phyloP scores from a whole-genome alignment of 2,329 filamentous ascomycete species.

The Tolypocladium ophioglossoides region DNA sequence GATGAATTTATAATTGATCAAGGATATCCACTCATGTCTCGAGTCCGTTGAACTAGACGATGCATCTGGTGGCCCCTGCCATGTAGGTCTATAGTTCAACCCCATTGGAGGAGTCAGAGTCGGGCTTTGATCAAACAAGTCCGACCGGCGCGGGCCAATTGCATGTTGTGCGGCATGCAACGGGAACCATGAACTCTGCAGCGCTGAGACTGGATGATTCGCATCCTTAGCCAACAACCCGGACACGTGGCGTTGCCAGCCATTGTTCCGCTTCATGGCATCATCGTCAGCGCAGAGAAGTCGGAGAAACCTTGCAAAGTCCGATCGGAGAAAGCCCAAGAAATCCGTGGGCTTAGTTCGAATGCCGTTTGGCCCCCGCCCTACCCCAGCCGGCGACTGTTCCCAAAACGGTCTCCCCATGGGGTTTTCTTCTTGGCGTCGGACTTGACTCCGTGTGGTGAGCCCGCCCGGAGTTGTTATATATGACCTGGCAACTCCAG shows the following conservation, averaged over 20 bases:
- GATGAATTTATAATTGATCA: not conserved
- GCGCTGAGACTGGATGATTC: no score
- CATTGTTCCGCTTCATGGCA: not conserved
- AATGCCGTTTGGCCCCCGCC: not conserved
- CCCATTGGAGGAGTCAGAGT: not conserved
- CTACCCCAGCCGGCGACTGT: not conserved
- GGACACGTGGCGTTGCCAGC: not conserved
- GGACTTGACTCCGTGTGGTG: not conserved
- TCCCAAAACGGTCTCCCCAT: not conserved
- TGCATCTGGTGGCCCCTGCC: not conserved
- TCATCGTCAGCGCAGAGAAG: not conserved
- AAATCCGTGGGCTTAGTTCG: not conserved
- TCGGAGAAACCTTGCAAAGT: slow-evolving; percentile 2
- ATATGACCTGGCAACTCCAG: not conserved
- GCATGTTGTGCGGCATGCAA: not conserved
- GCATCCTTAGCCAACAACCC: not conserved
- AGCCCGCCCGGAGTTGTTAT: not conserved
- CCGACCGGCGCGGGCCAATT: not conserved
- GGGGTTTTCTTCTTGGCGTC: not conserved
- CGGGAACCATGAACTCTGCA: not conserved
- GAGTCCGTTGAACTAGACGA: not conserved
- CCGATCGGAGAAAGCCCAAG: not conserved
- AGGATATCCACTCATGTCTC: not conserved
- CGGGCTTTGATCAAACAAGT: not conserved
- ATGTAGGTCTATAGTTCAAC: not conserved